Evolutionary conservation across 2,329 filamentous ascomycete genomes (phyloP).

Genomic region (Sclerotinia sclerotiorum): DNA sequence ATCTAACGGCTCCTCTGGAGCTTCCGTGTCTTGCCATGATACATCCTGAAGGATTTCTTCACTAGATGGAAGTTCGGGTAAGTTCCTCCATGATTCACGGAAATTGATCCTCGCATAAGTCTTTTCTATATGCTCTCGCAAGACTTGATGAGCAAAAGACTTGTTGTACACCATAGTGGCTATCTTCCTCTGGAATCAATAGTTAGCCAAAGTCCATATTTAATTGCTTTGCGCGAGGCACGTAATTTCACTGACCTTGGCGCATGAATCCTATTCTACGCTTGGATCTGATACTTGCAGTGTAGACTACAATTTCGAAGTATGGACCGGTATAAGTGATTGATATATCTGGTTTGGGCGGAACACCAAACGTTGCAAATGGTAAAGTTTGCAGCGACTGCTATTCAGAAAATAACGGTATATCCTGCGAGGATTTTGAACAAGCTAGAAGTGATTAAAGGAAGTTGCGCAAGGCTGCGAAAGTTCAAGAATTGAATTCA

Average conservation of each 20-base stretch:
- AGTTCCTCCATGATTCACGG: conserved; percentile 39
- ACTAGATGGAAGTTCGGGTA: conserved; percentile 56
- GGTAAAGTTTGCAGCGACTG: no score
- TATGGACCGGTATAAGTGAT: background rate
- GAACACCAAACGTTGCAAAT: background rate
- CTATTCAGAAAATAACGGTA: background rate
- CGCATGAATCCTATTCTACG: background rate
- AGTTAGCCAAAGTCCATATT: background rate
- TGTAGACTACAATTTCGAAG: background rate
- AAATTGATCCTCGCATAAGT: conserved; percentile 15
- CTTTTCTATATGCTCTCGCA: conserved; percentile 21
- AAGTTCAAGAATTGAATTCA: background rate
- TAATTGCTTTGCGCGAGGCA: background rate
- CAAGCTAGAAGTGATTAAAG: background rate
- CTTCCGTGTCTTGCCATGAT: conserved; percentile 1
- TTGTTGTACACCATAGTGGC: conserved; percentile 6
- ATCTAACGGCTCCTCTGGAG: conserved; percentile 29
- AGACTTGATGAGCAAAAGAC: background rate
- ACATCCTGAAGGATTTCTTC: conserved; percentile 49
- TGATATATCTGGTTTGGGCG: no score
- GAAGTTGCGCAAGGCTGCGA: background rate
- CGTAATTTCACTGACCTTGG: background rate
- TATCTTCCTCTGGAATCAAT: background rate
- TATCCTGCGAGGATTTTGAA: no score
- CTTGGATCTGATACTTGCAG: background rate